These are phyloP conservation scores for Phytopythium mirpurense DNA, from an alignment of 352 stramenopile genomes.

Conservation along the genomic window DNA sequence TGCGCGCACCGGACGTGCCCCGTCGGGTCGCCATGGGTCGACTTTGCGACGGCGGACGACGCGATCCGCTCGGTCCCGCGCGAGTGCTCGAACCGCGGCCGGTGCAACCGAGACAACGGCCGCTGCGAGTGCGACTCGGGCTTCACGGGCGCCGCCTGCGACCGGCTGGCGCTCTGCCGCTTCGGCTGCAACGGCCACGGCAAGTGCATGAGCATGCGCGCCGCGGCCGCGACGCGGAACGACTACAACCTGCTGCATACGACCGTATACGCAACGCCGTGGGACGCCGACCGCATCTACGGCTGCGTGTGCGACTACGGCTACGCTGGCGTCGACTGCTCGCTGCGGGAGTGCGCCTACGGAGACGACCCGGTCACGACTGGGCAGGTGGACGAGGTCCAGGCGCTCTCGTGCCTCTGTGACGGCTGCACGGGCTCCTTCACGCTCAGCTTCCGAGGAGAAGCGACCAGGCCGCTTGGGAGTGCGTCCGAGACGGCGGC, in stretches of 20 bases:
- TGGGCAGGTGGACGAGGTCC: constrained; percentile 73
- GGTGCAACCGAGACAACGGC: constrained; percentile 69
- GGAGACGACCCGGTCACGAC: constrained; percentile 84
- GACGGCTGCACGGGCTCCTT: constrained; percentile 55
- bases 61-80: constrained; percentile 27
- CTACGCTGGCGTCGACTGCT: constrained; percentile 87
- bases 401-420: constrained; percentile 70
- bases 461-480: constrained; percentile 39
- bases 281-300: constrained; percentile 83
- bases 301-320: constrained; percentile 88
- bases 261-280: constrained; percentile 48
- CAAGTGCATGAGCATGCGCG: constrained; percentile 75
- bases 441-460: constrained; percentile 51
- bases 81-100: constrained; percentile 73
- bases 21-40: constrained; percentile 49
- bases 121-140: constrained; percentile 75
- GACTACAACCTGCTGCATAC: constrained; percentile 61
- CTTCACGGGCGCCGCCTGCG: constrained; percentile 68
- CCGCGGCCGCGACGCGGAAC: constrained; percentile 41
- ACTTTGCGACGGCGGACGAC: constrained; percentile 41
- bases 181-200: constrained; percentile 88
- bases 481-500: constrained; percentile 30
- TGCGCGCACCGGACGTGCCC: constrained; percentile 80
- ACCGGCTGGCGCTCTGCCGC: constrained; percentile 60
- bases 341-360: constrained; percentile 70